Evolutionary conservation across 192 early-diverging fungal genomes (phyloP).

Genomic region (Powellomyces hirtus): DNA sequence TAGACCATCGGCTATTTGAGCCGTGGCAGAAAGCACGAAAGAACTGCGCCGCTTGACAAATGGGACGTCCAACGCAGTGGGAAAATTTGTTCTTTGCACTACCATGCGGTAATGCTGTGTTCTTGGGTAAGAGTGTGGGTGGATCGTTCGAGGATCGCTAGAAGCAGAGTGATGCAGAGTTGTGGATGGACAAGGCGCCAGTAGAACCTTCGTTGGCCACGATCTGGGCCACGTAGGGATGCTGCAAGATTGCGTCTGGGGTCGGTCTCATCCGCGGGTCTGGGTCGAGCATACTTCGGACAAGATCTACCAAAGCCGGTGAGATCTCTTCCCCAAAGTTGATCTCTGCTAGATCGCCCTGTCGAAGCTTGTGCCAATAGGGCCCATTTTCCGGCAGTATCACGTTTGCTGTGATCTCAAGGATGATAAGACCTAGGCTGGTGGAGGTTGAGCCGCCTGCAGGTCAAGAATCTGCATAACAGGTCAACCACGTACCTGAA

Average conservation of each 20-base stretch:
- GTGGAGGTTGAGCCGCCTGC: background rate
- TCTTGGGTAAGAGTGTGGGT: too few species aligned
- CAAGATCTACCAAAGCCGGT: conserved; percentile 56
- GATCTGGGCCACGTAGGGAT: conserved; percentile 38
- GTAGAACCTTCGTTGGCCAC: background rate
- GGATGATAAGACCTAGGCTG: conserved; percentile 86
- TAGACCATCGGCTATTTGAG: too few species aligned
- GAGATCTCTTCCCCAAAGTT: conserved; percentile 46
- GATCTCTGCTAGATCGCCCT: conserved; percentile 68
- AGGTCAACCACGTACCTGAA: conserved; percentile 59
- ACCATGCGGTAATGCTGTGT: too few species aligned
- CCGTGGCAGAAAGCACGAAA: too few species aligned
- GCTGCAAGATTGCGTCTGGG: conserved; percentile 48
- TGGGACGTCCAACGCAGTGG: too few species aligned
- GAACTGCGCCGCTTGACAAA: too few species aligned
- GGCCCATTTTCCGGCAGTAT: conserved; percentile 85
- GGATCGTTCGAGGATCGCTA: too few species aligned
- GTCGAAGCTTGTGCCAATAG: conserved; percentile 81
- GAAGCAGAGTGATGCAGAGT: too few species aligned
- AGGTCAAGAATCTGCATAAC: background rate
- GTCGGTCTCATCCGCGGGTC: conserved; percentile 53
- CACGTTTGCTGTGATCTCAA: conserved; percentile 85
- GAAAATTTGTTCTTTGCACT: too few species aligned
- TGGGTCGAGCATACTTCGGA: conserved; percentile 68
- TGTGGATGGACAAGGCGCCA: background rate